These are phyloP conservation scores for Coemansia sp. DNA, from an alignment of 192 early-diverging fungal species.

Conservation along the genomic window DNA sequence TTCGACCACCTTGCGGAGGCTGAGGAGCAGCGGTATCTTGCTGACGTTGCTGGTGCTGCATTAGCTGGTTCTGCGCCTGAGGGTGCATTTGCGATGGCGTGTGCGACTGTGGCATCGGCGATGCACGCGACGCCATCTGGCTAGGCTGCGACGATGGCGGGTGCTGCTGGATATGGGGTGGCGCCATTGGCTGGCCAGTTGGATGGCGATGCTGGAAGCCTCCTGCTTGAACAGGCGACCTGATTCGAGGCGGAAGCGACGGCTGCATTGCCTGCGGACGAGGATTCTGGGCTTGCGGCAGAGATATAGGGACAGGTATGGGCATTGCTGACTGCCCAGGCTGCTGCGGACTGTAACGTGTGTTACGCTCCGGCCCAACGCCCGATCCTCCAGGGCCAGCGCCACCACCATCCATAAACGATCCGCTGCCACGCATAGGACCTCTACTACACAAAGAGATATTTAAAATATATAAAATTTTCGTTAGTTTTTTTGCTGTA, in stretches of 20 bases:
- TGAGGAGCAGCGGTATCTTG: slow-evolving; percentile 4
- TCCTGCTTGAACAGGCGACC: slow-evolving; percentile 9
- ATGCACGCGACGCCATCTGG: background rate
- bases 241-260: slow-evolving; percentile 12
- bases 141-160: slow-evolving; percentile 4
- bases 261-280: slow-evolving; percentile 12
- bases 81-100: slow-evolving; percentile 4
- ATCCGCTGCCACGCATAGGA: slow-evolving; percentile 23
- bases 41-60: slow-evolving; percentile 3
- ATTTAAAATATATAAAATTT: no score
- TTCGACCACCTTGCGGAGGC: background rate
- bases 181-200: background rate
- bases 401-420: slow-evolving; percentile 16
- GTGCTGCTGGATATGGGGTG: slow-evolving; percentile 12
- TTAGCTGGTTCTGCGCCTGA: slow-evolving; percentile 9
- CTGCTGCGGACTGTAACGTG: slow-evolving; percentile 19
- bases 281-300: slow-evolving; percentile 6
- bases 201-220: slow-evolving; percentile 4
- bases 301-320: slow-evolving; percentile 26
- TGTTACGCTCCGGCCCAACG: slow-evolving; percentile 8
- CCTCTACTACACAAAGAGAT: slow-evolving; percentile 4
- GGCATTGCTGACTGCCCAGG: slow-evolving; percentile 34
- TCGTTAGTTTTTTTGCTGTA: no score
- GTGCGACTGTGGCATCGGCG: slow-evolving; percentile 6
- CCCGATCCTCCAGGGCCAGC: slow-evolving; percentile 9